Conservation (phyloP, 768 basidiomycete genomes). For the Ramaria sp. region DNA sequence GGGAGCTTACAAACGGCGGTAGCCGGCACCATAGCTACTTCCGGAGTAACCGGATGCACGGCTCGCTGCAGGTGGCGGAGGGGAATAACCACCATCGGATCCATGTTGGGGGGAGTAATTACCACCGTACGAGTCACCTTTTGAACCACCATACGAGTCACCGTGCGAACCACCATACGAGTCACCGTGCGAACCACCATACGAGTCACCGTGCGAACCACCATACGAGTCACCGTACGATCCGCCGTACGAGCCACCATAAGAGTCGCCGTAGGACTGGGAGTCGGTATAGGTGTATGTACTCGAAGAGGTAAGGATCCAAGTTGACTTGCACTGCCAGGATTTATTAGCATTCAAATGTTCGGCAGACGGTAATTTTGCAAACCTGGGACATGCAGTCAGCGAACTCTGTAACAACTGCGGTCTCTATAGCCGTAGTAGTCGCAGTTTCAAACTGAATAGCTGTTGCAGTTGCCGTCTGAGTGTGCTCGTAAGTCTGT, state of each 20-base stretch:
- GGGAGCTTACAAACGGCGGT: slow-evolving; percentile 3
- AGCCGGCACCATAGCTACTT: slow-evolving; percentile 1
- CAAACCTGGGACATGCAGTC: slow-evolving; percentile 40
- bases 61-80: not conserved
- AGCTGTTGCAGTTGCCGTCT: slow-evolving; percentile 24
- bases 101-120: too few relatives aligned
- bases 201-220: not conserved
- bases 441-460: slow-evolving; percentile 28
- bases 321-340: slow-evolving; percentile 47
- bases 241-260: not conserved
- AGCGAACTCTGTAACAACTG: slow-evolving; percentile 29
- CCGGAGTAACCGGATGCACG: slow-evolving; percentile 3
- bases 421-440: slow-evolving; percentile 29
- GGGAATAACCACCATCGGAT: not conserved
- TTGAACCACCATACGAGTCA: not conserved
- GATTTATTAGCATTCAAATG: slow-evolving; percentile 12
- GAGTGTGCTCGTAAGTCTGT: slow-evolving; percentile 25
- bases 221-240: too few relatives aligned
- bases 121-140: too few relatives aligned
- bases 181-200: not conserved
- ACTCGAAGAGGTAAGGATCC: slow-evolving; percentile 34
- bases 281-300: not conserved
- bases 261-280: not conserved
- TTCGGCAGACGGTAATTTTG: slow-evolving; percentile 1
- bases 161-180: slow-evolving; percentile 2